These are phyloP conservation scores for Rhizopogon roseolus DNA, from an alignment of 768 basidiomycete genomes.

Conservation along the genomic window DNA sequence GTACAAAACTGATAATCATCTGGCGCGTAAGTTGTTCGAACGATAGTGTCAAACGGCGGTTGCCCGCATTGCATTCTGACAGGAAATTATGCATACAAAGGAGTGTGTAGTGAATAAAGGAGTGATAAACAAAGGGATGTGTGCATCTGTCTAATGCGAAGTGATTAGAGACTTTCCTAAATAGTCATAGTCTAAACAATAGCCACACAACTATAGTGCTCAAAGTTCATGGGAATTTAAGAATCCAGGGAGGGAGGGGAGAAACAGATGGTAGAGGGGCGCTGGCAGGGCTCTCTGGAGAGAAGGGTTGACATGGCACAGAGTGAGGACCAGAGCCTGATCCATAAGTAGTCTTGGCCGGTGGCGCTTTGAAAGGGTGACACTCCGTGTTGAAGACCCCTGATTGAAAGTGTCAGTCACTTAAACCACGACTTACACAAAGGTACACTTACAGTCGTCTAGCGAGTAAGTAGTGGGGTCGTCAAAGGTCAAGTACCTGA, in stretches of 20 bases:
- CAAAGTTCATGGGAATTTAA: no score
- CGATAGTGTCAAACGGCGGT: no score
- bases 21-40: no score
- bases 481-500: slow-evolving; percentile 69
- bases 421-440: no score
- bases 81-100: no score
- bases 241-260: not conserved
- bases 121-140: no score
- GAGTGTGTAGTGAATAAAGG: no score
- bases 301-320: not conserved
- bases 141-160: not conserved
- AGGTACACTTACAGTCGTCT: slow-evolving; percentile 46
- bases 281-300: not conserved
- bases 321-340: slow-evolving; percentile 9
- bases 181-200: not conserved
- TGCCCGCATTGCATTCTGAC: no score
- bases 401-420: slow-evolving; percentile 16
- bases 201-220: not conserved
- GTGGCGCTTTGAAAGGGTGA: slow-evolving; percentile 62
- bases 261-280: slow-evolving; percentile 5
- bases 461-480: slow-evolving; percentile 60
- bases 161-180: not conserved
- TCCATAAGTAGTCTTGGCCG: slow-evolving; percentile 33
- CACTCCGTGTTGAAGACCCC: slow-evolving; percentile 71
- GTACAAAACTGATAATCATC: no score